Base-by-base conservation (phyloP, 352 stramenopile species). In the Pythium diclinum region DNA sequence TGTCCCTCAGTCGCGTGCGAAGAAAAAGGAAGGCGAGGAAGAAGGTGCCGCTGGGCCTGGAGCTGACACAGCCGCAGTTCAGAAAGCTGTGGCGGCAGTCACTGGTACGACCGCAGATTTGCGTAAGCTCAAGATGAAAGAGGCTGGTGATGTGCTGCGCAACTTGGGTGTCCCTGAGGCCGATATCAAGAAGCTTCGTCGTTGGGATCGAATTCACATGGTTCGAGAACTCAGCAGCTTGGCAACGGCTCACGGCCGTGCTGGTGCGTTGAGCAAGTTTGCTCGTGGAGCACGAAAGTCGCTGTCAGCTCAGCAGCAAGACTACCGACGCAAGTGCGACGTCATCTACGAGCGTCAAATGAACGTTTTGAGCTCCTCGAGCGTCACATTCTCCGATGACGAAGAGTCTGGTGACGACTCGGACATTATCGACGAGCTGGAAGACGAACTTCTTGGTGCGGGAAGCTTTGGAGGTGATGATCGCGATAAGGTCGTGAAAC, bases 41-140 rank as follows among this genome's bases (percentile, higher is more conserved):
- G 80, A 87, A 44, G 71, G 67, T 19, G 62, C 62, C 25, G 65
- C 72, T 14, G 74, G 72, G 38, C 71, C 65, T 34, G 74, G 66
- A 25, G 78, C 81, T 0, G 82, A 91, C 55, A 74, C 77, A 51
- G 73, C 81, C 16, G 83, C 79, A 25, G 83, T 94, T 10, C 78
- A 91, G 65, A 92, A 92, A 56, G 83, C 83, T 1, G 79, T 92
- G 0, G 86, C 86, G 11, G 81, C 84, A 0, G 79, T 95, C 9
- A 94, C 86, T 6, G 86, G 86, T 52, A 94, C 86, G 6, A 92
- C 86, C 25, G 86, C 86, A 9, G 86, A 94, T 83, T 69, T 94
- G 59, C 82, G 85, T 51, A 92, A 92, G 59, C 73, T 94, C 16
- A 94, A 89, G 67, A 94, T 94, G 85, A 94, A 92, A 59, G 83